Evolutionary conservation across 169 alveolate genomes (phyloP).

Genomic region (Plasmodium cynomolgi): DNA sequence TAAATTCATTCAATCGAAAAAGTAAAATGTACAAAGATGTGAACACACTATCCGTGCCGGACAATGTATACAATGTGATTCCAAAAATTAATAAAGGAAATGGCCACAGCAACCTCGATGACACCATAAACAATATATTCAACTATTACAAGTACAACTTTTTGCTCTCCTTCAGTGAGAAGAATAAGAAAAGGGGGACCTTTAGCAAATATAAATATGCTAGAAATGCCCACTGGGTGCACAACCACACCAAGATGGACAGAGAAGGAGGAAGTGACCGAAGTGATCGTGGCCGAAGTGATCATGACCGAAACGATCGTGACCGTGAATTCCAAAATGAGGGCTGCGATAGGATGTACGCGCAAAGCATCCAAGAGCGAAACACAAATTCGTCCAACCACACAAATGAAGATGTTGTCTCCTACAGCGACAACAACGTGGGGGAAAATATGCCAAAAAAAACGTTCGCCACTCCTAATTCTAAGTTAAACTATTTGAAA

Average conservation of each 20-base stretch:
- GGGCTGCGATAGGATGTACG: not conserved
- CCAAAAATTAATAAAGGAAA: constrained; percentile 51
- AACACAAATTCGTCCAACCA: not conserved
- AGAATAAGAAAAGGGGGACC: not conserved
- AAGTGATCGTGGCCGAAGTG: not conserved
- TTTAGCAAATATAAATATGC: constrained; percentile 3
- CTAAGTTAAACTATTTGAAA: constrained; percentile 21
- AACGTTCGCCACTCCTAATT: not conserved
- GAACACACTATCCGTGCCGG: constrained; percentile 50
- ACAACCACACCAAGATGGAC: not conserved
- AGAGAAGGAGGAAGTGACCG: not conserved
- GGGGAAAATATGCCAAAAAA: not conserved
- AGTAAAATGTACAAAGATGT: constrained; percentile 52
- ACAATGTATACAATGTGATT: constrained; percentile 62
- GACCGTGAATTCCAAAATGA: not conserved
- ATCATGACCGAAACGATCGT: not conserved
- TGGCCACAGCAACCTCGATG: constrained; percentile 18
- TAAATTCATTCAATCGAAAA: constrained; percentile 52
- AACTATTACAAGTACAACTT: constrained; percentile 65
- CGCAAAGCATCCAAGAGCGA: not conserved
- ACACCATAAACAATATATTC: constrained; percentile 32
- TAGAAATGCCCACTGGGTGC: not conserved
- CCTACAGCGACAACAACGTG: not conserved
- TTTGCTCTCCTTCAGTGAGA: constrained; percentile 44
- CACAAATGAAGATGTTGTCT: not conserved